These are phyloP conservation scores for Trypanosomatidae sp. DNA, from an alignment of 208 protist species.

Conservation along the genomic window DNA sequence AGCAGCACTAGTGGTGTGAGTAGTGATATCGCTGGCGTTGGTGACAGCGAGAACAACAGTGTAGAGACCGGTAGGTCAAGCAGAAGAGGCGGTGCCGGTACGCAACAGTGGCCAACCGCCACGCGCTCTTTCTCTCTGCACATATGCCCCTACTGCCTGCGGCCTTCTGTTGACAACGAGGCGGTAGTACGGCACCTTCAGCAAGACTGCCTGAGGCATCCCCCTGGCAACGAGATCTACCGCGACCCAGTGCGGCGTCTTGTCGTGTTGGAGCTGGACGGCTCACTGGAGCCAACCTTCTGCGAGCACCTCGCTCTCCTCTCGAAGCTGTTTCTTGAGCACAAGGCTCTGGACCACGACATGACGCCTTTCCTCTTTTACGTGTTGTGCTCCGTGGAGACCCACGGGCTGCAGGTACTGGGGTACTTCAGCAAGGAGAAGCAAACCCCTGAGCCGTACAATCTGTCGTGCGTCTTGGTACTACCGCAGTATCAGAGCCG, in stretches of 20 bases:
- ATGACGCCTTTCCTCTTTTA: constrained; percentile 99
- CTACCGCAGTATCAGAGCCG: constrained; percentile 96
- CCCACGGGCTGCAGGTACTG: constrained; percentile 94
- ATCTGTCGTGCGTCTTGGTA: constrained; percentile 99
- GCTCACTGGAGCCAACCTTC: constrained; percentile 96
- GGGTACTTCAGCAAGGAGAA: constrained; percentile 99
- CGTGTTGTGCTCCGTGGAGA: constrained; percentile 94
- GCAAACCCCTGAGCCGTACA: constrained; percentile 96
- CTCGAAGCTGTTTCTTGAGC: constrained; percentile 99
- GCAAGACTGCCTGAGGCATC: constrained; percentile 88
- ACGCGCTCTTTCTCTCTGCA: constrained; percentile 85
- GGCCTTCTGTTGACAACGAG: constrained; percentile 91
- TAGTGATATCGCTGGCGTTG: background rate
- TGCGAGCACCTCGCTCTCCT: constrained; percentile 99
- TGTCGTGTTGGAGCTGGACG: constrained; percentile 97
- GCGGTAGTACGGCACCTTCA: constrained; percentile 81
- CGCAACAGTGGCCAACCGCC: constrained; percentile 25
- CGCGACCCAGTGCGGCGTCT: constrained; percentile 83
- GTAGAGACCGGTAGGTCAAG: background rate
- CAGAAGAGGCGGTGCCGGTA: background rate
- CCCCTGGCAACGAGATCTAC: constrained; percentile 90
- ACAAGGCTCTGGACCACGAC: constrained; percentile 99
- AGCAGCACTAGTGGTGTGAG: background rate
- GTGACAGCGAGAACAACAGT: background rate
- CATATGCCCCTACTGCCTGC: constrained; percentile 98